A percentile compares a stretch with the other conserved stretches of the same genome.
These are phyloP conservation scores for Colletotrichum sp. DNA, from an alignment of 2,329 filamentous ascomycete species.

Conservation along the genomic window DNA sequence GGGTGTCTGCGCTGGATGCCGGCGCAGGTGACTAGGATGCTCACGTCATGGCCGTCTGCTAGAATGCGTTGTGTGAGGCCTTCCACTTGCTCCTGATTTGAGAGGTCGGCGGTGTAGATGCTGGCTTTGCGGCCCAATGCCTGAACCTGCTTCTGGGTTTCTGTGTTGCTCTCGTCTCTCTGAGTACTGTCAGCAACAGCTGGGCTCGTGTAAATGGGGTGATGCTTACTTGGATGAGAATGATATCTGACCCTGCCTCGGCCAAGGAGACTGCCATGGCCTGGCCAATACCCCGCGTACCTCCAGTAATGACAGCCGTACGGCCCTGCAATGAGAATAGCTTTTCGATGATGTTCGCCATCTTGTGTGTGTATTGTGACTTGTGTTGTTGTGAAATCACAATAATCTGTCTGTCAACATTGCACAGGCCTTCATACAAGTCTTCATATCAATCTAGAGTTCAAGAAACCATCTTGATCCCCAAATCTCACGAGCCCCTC, in stretches of 20 bases:
- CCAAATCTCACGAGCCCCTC: background rate
- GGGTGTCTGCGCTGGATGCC: constrained; percentile 72
- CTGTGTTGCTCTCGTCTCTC: constrained; percentile 25
- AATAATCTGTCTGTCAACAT: background rate
- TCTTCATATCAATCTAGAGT: background rate
- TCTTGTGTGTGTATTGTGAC: background rate
- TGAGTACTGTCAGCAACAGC: background rate
- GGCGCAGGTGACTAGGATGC: constrained; percentile 70
- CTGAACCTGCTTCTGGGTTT: constrained; percentile 23
- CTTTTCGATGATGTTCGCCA: constrained; percentile 21
- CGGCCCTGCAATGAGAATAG: constrained; percentile 25
- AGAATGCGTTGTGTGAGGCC: constrained; percentile 22
- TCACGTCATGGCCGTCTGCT: constrained; percentile 36
- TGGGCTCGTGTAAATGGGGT: too few relatives aligned
- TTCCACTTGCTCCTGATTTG: constrained; percentile 21
- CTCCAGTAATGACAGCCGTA: constrained; percentile 25
- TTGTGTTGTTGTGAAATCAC: background rate
- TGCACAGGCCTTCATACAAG: background rate
- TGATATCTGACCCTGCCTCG: constrained; percentile 24
- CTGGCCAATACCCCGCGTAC: constrained; percentile 27
- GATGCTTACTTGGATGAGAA: constrained; percentile 18
- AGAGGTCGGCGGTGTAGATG: constrained; percentile 27
- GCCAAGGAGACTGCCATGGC: constrained; percentile 26
- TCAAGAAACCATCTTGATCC: background rate
- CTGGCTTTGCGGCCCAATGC: constrained; percentile 25